Evolutionary conservation across 23 red algal genomes (phyloP), one percentile per base, ranked within the genome.

Genomic region (Porphyridium purpureum): DNA sequence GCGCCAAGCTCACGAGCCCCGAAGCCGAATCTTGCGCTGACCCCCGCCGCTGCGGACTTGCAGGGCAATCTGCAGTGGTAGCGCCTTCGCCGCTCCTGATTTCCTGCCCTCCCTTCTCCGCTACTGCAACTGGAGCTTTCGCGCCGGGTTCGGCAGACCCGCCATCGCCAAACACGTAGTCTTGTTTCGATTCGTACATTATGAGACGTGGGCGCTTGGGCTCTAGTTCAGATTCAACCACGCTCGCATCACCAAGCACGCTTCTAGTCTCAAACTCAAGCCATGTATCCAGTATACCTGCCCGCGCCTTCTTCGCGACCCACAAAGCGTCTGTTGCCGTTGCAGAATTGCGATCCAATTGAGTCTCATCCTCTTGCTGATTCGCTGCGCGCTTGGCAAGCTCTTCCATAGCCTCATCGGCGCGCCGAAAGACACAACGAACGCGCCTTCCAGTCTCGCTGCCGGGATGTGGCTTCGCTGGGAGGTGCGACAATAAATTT

Each of bases 101-200:
- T n/a, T n/a, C n/a, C n/a, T n/a, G n/a, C n/a, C n/a, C n/a, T n/a
- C n/a, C n/a, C n/a, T n/a, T n/a, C n/a, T n/a, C n/a, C n/a, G n/a
- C n/a, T n/a, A n/a, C n/a, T n/a, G n/a, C n/a, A n/a, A n/a, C n/a
- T n/a, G n/a, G 59, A 25, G 73, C 54, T 41, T 66, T 66, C 29
- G 52, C 32, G 17, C 59, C 56, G 7, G 54, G 54, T 27, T 38
- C 28, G 31, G 7, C 50, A 25, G 54, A 50, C 25, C 68, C 29
- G 28, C 80, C 70, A 17, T 72, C 57, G 0, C 21, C 35, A 51
- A 73, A 64, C 7, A 65, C 54, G 41, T 60, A 60, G 24, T 75
- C 44, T 41, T 46, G 62, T 27, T 74, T 63, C 1, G 61, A 55
- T 54, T 80, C 83, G 56, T 49, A 69, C 44, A 52, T 72, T 33